These are phyloP conservation scores for Iberis pinnata DNA, from an alignment of 345 rosid genomes.

Conservation along the genomic window DNA sequence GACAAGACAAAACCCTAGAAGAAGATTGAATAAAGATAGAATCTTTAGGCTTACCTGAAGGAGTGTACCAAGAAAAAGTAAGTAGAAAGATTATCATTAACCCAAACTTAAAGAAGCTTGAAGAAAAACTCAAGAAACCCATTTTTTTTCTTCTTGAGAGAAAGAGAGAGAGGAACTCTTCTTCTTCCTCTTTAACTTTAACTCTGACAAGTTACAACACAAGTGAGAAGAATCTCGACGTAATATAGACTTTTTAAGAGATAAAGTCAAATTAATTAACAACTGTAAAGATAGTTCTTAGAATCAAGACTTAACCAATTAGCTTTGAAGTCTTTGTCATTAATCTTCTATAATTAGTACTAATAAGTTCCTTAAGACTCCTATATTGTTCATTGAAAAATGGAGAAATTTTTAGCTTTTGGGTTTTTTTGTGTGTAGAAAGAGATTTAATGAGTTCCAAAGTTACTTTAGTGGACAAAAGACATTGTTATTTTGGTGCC, in stretches of 20 bases:
- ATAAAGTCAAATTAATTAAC: conserved; percentile 13
- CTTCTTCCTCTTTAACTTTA: not conserved
- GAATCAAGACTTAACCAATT: conserved; percentile 18
- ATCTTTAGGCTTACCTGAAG: conserved; percentile 43
- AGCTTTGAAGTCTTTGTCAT: conserved; percentile 10
- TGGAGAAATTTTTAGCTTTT: conserved; percentile 25
- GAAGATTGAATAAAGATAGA: conserved; percentile 3
- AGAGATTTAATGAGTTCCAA: not conserved
- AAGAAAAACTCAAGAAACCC: conserved; percentile 29
- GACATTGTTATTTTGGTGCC: conserved; percentile 10
- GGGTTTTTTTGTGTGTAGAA: not conserved
- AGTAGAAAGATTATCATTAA: conserved; percentile 32
- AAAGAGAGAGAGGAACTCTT: conserved; percentile 6
- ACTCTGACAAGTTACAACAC: conserved; percentile 21
- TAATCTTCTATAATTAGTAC: conserved; percentile 1
- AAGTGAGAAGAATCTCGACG: conserved; percentile 19
- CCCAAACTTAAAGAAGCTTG: conserved; percentile 25
- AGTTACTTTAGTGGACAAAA: conserved; percentile 20
- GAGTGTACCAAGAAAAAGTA: conserved; percentile 47
- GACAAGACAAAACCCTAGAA: conserved; percentile 23
- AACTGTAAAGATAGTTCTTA: not conserved
- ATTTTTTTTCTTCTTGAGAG: conserved; percentile 3
- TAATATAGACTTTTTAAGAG: conserved; percentile 13
- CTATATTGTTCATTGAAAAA: conserved; percentile 23
- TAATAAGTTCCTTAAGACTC: conserved; percentile 3